A percentile compares a stretch with the other conserved stretches of the same genome.
Evolutionary conservation across 192 early-diverging fungal genomes (phyloP).

Genomic region (Rhizophagus sp.): DNA sequence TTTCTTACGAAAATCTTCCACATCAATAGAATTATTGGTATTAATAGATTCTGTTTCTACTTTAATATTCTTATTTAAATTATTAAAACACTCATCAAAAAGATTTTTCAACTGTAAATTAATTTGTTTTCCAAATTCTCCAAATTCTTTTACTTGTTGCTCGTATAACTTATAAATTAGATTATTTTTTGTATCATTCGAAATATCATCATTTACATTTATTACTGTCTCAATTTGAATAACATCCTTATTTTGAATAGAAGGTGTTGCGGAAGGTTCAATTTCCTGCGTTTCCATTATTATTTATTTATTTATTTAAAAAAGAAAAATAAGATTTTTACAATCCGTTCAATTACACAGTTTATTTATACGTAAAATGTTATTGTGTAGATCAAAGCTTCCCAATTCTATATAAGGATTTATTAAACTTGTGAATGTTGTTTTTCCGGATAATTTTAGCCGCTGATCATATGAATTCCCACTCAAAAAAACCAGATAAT

Average conservation of each 20-base stretch:
- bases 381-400: too few species aligned
- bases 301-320: too few species aligned
- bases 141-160: neutral
- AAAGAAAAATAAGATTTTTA: too few species aligned
- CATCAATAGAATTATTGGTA: too few species aligned
- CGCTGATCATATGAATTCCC: too few species aligned
- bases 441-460: too few species aligned
- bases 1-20: neutral
- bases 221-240: neutral
- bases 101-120: neutral
- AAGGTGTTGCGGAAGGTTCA: neutral
- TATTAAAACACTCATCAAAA: neutral
- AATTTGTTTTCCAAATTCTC: neutral
- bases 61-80: neutral
- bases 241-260: neutral
- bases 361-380: too few species aligned
- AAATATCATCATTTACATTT: neutral
- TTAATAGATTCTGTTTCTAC: neutral
- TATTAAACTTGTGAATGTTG: too few species aligned
- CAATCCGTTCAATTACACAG: too few species aligned
- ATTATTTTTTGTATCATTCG: neutral
- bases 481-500: too few species aligned
- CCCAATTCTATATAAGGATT: too few species aligned
- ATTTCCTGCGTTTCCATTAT: neutral
- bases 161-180: neutral